Evolutionary conservation across 2,329 filamentous ascomycete species (phyloP).

Genomic region (Aspergillus versicolor): DNA sequence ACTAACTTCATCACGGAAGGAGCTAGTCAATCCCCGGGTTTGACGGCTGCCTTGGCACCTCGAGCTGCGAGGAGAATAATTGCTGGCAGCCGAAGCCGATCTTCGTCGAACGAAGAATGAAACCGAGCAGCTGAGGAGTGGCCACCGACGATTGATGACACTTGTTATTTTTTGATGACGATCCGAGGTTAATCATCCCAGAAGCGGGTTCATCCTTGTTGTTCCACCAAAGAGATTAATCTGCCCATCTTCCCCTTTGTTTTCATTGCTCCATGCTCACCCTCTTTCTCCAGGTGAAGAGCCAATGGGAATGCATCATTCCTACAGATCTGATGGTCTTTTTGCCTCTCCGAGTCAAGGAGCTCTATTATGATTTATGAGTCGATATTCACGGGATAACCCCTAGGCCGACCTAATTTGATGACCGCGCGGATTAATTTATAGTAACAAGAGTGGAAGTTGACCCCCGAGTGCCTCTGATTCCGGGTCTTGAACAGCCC

Average conservation of each 20-base stretch:
- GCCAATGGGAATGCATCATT: not conserved
- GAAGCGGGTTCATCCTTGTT: constrained; percentile 11
- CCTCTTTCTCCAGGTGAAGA: not conserved
- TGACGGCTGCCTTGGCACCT: constrained; percentile 6
- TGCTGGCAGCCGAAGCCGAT: not conserved
- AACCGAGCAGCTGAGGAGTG: not conserved
- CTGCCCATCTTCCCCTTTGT: not conserved
- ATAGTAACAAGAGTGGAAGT: not conserved
- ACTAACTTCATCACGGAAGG: constrained; percentile 5
- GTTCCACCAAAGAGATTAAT: not conserved
- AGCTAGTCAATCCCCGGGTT: not conserved
- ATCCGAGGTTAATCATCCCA: constrained; percentile 1
- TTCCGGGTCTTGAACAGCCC: not conserved
- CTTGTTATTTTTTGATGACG: constrained; percentile 2
- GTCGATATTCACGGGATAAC: not conserved
- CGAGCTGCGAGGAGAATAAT: not conserved
- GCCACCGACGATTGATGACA: not conserved
- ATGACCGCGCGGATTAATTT: not conserved
- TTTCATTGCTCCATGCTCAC: not conserved
- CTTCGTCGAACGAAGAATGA: not conserved
- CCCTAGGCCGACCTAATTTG: not conserved
- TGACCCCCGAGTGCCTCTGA: not conserved
- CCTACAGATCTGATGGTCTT: not conserved
- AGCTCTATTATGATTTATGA: not conserved
- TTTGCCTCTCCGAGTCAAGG: not conserved